Evolutionary conservation across 2,329 filamentous ascomycete genomes (phyloP), one percentile per base, ranked within the genome.

Genomic region (Nothophoma quercina): DNA sequence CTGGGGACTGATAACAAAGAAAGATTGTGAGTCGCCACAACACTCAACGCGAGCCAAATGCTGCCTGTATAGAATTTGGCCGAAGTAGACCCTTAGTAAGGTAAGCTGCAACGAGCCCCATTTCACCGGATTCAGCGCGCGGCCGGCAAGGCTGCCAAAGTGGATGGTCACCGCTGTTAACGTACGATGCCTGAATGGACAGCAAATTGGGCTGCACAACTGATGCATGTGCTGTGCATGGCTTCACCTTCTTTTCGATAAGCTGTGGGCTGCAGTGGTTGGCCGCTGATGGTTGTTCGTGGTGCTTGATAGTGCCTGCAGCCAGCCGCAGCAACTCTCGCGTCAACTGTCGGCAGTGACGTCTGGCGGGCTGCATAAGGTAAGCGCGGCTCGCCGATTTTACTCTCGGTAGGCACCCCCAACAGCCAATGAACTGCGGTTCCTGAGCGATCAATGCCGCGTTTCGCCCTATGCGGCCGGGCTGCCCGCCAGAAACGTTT

Each of bases 1-100:
- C 50, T 60, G 64, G 64, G 32, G 58, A 46, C 59, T 38, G 61
- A 64, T 63, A 59, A 50, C 55, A 56, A 52, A 34, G 42, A 33
- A 26, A 51, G 53, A 40, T 55, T 48, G 53, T 63, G 53, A 63
- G 56, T 63, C 61, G 64, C 63, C 61, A 64, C 61, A 63, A 58
- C 59, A 58, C 52, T 41, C 10, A 35, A 35, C 9, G 30, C 38
- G 38, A 50, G 46, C 52, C 46, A 43, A 7, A 51, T 6, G 26
- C 32, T 43, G 32, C 36, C 42, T 42, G 41, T 46, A 46, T 55
- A 45, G 18, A 36, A 44, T 56, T 45, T 60, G 28, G 63, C 59
- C 64, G 63, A 63, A 58, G 53, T 48, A 43, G 22, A 19, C 12
- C 19, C 50, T 38, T 22, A 36, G 18, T 35, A 57, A 42, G 44